phyloP scores from a whole-genome alignment of 305 asterid species.

The Fraxinus paxiana region DNA sequence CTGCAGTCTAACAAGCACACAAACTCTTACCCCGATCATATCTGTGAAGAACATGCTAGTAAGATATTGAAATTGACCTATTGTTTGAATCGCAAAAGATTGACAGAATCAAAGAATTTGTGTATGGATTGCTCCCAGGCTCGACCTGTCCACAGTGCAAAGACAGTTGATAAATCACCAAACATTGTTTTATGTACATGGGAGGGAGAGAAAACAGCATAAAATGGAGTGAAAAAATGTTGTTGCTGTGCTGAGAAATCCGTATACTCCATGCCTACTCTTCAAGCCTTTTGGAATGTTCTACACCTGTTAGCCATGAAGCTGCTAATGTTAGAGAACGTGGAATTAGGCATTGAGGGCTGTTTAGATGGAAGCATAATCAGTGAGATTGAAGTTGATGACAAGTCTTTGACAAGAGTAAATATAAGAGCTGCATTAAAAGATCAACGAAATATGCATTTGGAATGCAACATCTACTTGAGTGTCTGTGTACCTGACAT shows the following conservation, averaged over 20 bases:
- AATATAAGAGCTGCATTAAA: constrained; percentile 30
- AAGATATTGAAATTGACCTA: constrained; percentile 26
- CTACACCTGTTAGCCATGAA: constrained; percentile 24
- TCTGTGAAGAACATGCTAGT: constrained; percentile 29
- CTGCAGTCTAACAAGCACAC: not conserved
- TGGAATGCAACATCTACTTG: not conserved
- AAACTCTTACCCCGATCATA: constrained; percentile 13
- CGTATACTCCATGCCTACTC: not conserved
- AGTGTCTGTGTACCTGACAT: constrained; percentile 12
- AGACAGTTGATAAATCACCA: not conserved
- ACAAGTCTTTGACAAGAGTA: constrained; percentile 28
- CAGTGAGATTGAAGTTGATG: constrained; percentile 39
- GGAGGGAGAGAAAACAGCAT: not conserved
- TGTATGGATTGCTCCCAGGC: not conserved
- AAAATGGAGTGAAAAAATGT: not conserved
- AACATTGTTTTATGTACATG: not conserved
- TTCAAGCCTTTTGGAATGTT: not conserved
- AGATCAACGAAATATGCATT: constrained; percentile 39
- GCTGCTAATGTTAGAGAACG: constrained; percentile 23
- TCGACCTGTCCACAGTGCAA: not conserved
- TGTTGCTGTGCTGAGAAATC: not conserved
- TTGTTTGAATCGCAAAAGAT: constrained; percentile 25
- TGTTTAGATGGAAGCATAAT: constrained; percentile 48
- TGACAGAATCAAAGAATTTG: not conserved
- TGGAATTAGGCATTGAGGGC: constrained; percentile 36